These are phyloP conservation scores for Aureobasidium sp. DNA, from an alignment of 2,329 filamentous ascomycete genomes.

Conservation along the genomic window DNA sequence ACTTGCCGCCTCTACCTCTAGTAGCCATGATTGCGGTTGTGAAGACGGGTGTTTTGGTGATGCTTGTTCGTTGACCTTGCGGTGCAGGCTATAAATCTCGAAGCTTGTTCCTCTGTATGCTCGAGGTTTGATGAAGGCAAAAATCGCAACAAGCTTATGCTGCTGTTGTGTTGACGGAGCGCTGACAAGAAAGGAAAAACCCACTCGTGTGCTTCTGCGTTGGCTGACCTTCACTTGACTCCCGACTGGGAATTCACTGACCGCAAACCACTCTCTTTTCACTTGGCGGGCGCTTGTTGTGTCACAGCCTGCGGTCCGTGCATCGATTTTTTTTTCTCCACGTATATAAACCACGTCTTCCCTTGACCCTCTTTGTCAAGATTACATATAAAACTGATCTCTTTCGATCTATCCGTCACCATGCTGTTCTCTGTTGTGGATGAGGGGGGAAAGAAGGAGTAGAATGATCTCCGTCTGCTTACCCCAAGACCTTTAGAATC, in stretches of 20 bases:
- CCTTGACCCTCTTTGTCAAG: slow-evolving; percentile 18
- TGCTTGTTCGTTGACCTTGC: neutral
- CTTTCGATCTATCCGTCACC: neutral
- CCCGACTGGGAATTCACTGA: slow-evolving; percentile 8
- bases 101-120: neutral
- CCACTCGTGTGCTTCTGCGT: neutral
- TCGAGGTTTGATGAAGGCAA: neutral
- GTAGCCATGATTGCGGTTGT: slow-evolving; percentile 43
- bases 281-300: neutral
- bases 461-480: slow-evolving; percentile 22
- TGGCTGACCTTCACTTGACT: neutral
- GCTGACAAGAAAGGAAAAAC: neutral
- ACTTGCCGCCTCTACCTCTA: slow-evolving; percentile 83
- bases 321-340: neutral
- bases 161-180: slow-evolving; percentile 3
- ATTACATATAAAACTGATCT: neutral
- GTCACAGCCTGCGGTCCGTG: neutral
- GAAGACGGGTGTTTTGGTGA: slow-evolving; percentile 14
- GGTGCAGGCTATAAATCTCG: neutral
- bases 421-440: neutral
- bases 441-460: slow-evolving; percentile 20
- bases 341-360: slow-evolving; percentile 6
- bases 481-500: slow-evolving; percentile 19
- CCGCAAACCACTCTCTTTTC: neutral
- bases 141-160: neutral